Base-by-base conservation (phyloP, 306 rosid species). In the Adenanthera pavonina region DNA sequence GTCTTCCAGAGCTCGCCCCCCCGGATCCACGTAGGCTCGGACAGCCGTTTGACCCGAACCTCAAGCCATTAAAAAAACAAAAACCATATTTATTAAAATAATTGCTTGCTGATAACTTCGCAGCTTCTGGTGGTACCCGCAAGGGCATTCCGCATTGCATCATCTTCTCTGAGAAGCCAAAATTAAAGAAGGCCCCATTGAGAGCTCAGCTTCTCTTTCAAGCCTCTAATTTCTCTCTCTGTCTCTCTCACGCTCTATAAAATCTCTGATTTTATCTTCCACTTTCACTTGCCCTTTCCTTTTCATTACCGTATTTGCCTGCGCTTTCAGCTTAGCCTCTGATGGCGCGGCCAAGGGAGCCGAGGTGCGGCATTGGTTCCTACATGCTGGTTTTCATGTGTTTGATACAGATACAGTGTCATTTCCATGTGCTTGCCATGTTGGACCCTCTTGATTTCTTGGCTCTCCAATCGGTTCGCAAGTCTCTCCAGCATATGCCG, bases 381-480 rank as follows among this genome's bases (percentile, higher is more conserved):
- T 81, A 10, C 76, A 19, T 74, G 44, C 44, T 85, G 35, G 5
- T 89, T 61, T 60, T 71, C 33, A 0, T 90, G 2, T 90, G 73
- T 47, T 33, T 83, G 48, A 4, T 84, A 2, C 97, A 82, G 78
- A 8, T 81, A 10, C 91, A 76, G 3, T 77, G 76, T 33, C 60
- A 53, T 35, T 13, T 79, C 3, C 52, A 64, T 8, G 87, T 75
- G 0, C 40, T 47, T 20, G 92, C 89, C 15, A 87, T 95, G n/a
- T 76, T 95, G 56, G 86, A 92, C 78, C 99, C 98, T 11, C 66
- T 85, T 25, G 97, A 95, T 85, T 95, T 95, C 82, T 79, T 95
- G 81, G 98, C 99, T 7, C 87, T 95, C 5, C 99, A 95, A 79
- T 91, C 98, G 2, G 87, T 95, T 75, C 84, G 93, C 12, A 95